Percentiles rank a stretch among this genome's conserved stretches.
These are phyloP conservation scores for Termitomyces sp. DNA, from an alignment of 768 basidiomycete genomes.

Conservation along the genomic window DNA sequence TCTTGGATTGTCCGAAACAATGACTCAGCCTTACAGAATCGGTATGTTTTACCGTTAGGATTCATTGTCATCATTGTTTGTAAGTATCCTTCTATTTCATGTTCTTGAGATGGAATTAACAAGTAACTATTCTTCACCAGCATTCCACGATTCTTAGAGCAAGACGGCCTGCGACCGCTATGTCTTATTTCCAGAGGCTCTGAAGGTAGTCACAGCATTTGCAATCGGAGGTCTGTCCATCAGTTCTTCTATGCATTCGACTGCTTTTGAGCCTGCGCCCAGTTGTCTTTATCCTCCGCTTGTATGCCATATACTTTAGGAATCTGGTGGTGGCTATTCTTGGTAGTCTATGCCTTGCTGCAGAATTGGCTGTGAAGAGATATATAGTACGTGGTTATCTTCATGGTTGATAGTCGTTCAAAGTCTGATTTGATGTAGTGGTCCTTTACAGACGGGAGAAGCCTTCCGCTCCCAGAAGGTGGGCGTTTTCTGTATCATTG, in stretches of 20 bases:
- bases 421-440: no score
- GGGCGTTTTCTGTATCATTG: neutral
- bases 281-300: constrained; percentile 5
- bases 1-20: no score
- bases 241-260: neutral
- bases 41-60: constrained; percentile 29
- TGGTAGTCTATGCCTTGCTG: constrained; percentile 16
- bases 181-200: constrained; percentile 27
- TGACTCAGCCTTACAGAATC: constrained; percentile 18
- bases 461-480: constrained; percentile 23
- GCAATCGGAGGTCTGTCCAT: constrained; percentile 23
- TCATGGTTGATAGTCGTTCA: neutral
- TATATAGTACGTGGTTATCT: constrained; percentile 19
- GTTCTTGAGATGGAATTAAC: neutral
- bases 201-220: constrained; percentile 25
- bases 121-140: neutral
- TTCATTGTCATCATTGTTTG: constrained; percentile 18
- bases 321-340: constrained; percentile 13
- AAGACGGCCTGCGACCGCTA: constrained; percentile 25
- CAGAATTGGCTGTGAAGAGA: constrained; percentile 25
- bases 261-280: neutral
- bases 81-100: constrained; percentile 16
- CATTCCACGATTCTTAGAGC: constrained; percentile 20
- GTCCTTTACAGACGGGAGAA: constrained; percentile 28
- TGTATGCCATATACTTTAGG: constrained; percentile 23